Evolutionary conservation across 2,329 filamentous ascomycete species (phyloP).

Genomic region (Metarhizium album): DNA sequence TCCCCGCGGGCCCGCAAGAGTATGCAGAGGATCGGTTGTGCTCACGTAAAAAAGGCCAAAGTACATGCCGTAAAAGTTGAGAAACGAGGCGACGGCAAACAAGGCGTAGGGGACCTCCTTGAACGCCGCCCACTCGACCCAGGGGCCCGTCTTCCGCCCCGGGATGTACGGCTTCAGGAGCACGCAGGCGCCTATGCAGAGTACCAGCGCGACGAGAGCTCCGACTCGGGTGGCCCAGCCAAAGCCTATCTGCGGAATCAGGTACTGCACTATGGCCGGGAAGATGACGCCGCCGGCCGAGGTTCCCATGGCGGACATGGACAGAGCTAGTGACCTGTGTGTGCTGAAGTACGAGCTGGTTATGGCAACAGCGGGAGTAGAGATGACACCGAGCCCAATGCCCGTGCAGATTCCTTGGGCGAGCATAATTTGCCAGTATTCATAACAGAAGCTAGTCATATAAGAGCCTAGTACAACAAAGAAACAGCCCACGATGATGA

Average conservation of each 20-base stretch:
- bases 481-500: conserved; percentile 28
- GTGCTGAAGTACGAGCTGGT: conserved; percentile 51
- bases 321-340: conserved; percentile 46
- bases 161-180: conserved; percentile 34
- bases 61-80: conserved; percentile 29
- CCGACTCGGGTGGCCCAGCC: conserved; percentile 53
- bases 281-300: conserved; percentile 46
- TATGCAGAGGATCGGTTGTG: neutral
- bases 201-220: conserved; percentile 48
- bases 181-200: conserved; percentile 28
- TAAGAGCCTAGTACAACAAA: conserved; percentile 36
- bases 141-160: conserved; percentile 35
- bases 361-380: conserved; percentile 48
- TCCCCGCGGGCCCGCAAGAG: neutral
- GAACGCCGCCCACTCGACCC: conserved; percentile 48
- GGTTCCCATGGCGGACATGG: conserved; percentile 48
- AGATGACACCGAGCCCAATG: conserved; percentile 44
- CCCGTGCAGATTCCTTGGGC: conserved; percentile 42
- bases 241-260: conserved; percentile 49
- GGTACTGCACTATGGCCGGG: conserved; percentile 43
- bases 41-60: conserved; percentile 33
- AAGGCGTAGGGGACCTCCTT: conserved; percentile 43
- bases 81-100: conserved; percentile 38
- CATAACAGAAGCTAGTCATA: conserved; percentile 31
- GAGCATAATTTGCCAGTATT: conserved; percentile 44